Base-by-base conservation (phyloP, 1,284 basidiomycete genomes). In the Sanghuangporus weigelae region DNA sequence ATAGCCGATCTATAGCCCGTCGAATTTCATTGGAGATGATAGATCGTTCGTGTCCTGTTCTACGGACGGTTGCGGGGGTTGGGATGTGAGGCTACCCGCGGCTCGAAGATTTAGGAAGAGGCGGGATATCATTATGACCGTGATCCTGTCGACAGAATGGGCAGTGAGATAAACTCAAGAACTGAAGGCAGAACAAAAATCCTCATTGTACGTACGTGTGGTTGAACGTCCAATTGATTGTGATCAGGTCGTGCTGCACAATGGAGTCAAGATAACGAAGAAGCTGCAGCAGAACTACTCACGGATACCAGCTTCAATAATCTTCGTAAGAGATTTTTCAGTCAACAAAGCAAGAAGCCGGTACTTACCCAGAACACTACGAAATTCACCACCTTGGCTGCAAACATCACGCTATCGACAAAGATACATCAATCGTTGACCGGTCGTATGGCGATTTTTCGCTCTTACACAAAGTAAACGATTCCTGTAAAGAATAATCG, bases 41-140 rank as follows among this genome's bases (percentile, higher is more conserved):
- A 31, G 26, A 31, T 31, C 26, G 26, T 4, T 31, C 26, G 3
- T 31, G 3, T 31, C 26, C 3, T 31, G 26, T 5, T 31, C 3
- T 5, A 31, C 40, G 1, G 40, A 12, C n/a, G 53, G 38, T 1
- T 7, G 31, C 10, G 53, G 16, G 16, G 53, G 38, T 7, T 39
- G n/a, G 14, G 11, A 26, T 14, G 8, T 38, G 4, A 38, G 26
- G 38, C 11, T 31, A 3, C 57, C 26, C 21, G 38, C 60, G 1
- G 35, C 53, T 16, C 64, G 61, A 11, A 65, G 8, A 39, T 63
- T 63, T 12, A 65, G 55, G 48, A 63, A 63, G 3, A 63, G 42
- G 14, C 55, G 40, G n/a, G 61, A 59, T 26, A 65, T 62, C 61
- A 65, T 53, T 10, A 62, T 55, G n/a, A 58, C 61, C n/a, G 61